Conservation (phyloP, 192 early-diverging fungal species). For the Backusella macrospora region DNA sequence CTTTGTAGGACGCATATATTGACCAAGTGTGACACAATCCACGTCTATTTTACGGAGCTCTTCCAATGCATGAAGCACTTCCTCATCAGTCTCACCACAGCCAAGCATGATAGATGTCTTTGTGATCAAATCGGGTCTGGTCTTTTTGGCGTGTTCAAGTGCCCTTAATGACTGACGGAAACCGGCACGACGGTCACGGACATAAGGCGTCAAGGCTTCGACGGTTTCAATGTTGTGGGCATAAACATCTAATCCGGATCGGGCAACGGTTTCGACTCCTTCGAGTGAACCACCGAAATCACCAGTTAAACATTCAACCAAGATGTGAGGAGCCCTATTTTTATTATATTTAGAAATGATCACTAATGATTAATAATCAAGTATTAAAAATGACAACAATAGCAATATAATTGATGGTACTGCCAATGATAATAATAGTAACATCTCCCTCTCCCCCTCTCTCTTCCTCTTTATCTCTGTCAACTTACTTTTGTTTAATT, state of each 20-base stretch:
- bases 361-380: background rate
- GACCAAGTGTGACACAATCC: constrained; percentile 96
- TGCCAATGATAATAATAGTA: too few species aligned
- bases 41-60: constrained; percentile 81
- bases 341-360: background rate
- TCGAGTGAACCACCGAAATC: constrained; percentile 86
- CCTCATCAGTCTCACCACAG: constrained; percentile 92
- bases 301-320: constrained; percentile 96
- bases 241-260: constrained; percentile 94
- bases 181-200: constrained; percentile 90
- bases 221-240: constrained; percentile 99
- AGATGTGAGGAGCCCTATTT: constrained; percentile 80
- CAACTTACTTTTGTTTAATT: constrained; percentile 78
- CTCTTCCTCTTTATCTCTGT: too few species aligned
- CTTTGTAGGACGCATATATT: constrained; percentile 99
- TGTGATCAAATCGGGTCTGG: constrained; percentile 81
- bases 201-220: constrained; percentile 83
- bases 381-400: background rate
- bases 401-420: background rate
- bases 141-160: constrained; percentile 83
- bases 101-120: constrained; percentile 99
- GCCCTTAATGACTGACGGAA: constrained; percentile 92
- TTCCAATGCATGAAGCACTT: constrained; percentile 86
- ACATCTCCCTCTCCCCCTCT: too few species aligned
- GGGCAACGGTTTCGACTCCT: constrained; percentile 80